These are phyloP conservation scores for Vanrija sp. DNA, from an alignment of 1,284 basidiomycete genomes.

Conservation along the genomic window DNA sequence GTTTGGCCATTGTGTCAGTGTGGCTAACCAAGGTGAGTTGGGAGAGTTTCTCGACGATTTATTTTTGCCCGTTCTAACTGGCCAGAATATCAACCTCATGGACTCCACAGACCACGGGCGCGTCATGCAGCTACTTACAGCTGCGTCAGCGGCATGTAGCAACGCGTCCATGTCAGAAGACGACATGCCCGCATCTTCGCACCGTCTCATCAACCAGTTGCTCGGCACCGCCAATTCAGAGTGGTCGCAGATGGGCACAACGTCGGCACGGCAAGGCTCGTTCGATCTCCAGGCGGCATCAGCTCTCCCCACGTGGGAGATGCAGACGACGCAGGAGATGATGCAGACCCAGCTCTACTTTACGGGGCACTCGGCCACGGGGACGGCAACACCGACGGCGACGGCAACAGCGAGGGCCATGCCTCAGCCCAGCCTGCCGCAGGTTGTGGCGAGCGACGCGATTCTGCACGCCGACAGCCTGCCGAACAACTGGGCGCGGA, in stretches of 20 bases:
- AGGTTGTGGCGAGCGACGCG: not conserved
- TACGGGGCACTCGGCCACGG: conserved; percentile 9
- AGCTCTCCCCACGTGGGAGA: conserved; percentile 12
- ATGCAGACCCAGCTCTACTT: conserved; percentile 24
- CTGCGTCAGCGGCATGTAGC: conserved; percentile 13
- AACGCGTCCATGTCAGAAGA: conserved; percentile 20
- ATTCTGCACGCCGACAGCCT: not conserved
- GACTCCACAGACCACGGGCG: conserved; percentile 17
- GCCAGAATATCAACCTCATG: conserved; percentile 29
- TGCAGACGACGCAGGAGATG: conserved; percentile 22
- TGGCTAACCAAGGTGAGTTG: conserved; percentile 27
- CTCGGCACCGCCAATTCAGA: conserved; percentile 16
- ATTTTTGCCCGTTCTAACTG: not conserved
- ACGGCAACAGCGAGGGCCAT: no score
- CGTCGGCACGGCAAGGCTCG: not conserved
- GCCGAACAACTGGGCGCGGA: not conserved
- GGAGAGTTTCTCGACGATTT: no score
- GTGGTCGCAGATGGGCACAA: not conserved
- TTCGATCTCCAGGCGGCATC: not conserved
- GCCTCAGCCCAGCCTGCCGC: not conserved
- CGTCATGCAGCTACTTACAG: conserved; percentile 18
- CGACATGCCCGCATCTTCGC: conserved; percentile 31
- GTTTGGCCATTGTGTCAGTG: conserved; percentile 21
- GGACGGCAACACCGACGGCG: not conserved
- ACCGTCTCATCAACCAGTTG: conserved; percentile 28